These are phyloP conservation scores for Calonectria pseudoturangicola DNA, from an alignment of 2,329 filamentous ascomycete species.

Conservation along the genomic window DNA sequence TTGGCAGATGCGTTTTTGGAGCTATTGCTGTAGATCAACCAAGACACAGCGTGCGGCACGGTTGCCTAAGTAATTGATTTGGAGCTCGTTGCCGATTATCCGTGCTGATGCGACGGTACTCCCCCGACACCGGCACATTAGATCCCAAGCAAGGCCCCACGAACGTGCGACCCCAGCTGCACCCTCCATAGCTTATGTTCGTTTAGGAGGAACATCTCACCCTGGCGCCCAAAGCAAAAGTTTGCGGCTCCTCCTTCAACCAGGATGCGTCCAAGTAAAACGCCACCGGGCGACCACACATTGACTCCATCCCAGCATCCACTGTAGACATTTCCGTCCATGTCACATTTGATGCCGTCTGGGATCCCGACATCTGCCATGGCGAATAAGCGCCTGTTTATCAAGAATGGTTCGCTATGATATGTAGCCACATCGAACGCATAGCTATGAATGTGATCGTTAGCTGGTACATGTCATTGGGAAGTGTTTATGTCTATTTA, in stretches of 20 bases:
- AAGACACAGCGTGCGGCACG: background rate
- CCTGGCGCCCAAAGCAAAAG: constrained; percentile 67
- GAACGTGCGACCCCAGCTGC: constrained; percentile 34
- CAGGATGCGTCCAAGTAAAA: constrained; percentile 66
- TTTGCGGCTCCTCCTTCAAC: constrained; percentile 65
- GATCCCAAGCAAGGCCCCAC: constrained; percentile 48
- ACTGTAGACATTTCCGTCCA: constrained; percentile 68
- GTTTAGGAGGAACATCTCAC: constrained; percentile 68
- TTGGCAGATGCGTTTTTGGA: no score
- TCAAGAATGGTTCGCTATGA: constrained; percentile 62
- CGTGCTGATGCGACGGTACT: constrained; percentile 3
- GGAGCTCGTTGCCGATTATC: constrained; percentile 2
- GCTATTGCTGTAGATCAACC: background rate
- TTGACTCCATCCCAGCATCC: constrained; percentile 70
- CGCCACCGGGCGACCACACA: constrained; percentile 67
- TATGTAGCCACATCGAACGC: constrained; percentile 56
- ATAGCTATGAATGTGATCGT: background rate
- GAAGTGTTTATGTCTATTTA: background rate
- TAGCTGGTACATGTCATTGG: no score
- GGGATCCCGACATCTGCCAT: constrained; percentile 69
- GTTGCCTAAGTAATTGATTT: background rate
- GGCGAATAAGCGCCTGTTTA: constrained; percentile 70
- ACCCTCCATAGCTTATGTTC: constrained; percentile 66
- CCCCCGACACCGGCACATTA: constrained; percentile 9
- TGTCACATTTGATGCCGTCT: constrained; percentile 68